Base-by-base conservation (phyloP, 1,139 yeast species). In the Yamadazyma atmosphaerica region DNA sequence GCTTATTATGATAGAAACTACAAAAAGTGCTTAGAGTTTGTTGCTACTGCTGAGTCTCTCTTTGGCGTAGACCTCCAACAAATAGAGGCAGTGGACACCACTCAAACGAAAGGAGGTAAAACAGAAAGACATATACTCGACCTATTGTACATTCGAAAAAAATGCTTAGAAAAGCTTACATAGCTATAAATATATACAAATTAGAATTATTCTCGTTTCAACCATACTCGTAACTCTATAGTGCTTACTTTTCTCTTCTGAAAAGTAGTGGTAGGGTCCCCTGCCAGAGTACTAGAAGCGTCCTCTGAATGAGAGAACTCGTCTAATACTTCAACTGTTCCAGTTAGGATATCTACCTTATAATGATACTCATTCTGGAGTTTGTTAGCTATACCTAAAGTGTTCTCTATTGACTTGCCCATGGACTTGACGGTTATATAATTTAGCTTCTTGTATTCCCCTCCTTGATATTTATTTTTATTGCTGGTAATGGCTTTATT, bases 361-460 rank as follows among this genome's bases (percentile, higher is more conserved):
- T 69, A 63, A 9, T 68, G 64, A 35, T 65, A 57, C 18, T 72
- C 72, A 29, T 63, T 65, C 45, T 75, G 73, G 52, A 77, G 82
- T 44, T 74, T 68, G 23, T 41, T 42, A 13, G 42, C 52, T 19
- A 77, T 54, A 0, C 77, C 87, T 9, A 81, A 43, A 0, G 82
- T 73, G 51, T 74, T 81, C 34, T 69, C 77, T 4, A 81, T 75
- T 5, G 86, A 73, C 37, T 71, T 74, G 1, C 90, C 90, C 87
- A 83, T 82, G 0, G 88, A 92, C 44, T 77, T 64, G 2, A 84
- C 72, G 0, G 73, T 65, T 12, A 83, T 62, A 50, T 65, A 75
- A 30, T 67, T 57, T 1, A 67, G 63, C 24, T 66, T 61, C 39
- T 63, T 66, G 46, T 60, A 68, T 24, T 65, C 65, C 2, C 70